These are phyloP conservation scores for Cryphonectria naterciae DNA, from an alignment of 2,329 filamentous ascomycete species.

Conservation along the genomic window DNA sequence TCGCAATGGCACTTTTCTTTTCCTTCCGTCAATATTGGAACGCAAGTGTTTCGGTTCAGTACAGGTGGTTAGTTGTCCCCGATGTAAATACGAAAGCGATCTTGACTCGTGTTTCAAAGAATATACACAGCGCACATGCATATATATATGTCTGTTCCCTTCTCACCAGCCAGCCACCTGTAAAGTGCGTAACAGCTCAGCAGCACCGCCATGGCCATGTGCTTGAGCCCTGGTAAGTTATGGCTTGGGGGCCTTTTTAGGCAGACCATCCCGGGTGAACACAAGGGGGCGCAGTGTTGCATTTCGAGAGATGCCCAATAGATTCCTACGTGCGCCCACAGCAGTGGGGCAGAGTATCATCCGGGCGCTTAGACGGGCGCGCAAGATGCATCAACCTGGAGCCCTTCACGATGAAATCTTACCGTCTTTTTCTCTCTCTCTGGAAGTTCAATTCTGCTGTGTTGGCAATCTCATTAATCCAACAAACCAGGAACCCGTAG, in stretches of 20 bases:
- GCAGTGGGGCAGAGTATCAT: neutral
- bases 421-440: neutral
- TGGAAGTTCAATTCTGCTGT: neutral
- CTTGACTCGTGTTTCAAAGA: neutral
- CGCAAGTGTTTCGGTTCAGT: neutral
- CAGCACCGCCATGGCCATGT: neutral
- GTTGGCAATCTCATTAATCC: neutral
- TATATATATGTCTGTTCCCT: neutral
- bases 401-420: neutral
- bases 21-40: neutral
- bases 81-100: neutral
- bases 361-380: neutral
- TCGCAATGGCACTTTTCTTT: neutral
- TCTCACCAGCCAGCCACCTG: neutral
- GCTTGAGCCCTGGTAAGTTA: neutral
- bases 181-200: neutral
- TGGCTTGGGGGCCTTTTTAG: neutral
- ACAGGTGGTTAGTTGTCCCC: neutral
- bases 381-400: neutral
- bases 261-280: neutral
- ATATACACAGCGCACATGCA: neutral
- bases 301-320: neutral
- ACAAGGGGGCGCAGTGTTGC: neutral
- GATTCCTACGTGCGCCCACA: neutral
- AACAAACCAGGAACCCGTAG: too few species aligned